These are phyloP conservation scores for Euptelea pleiosperma DNA, from an alignment of 164 flowering plant genomes.

Conservation along the genomic window DNA sequence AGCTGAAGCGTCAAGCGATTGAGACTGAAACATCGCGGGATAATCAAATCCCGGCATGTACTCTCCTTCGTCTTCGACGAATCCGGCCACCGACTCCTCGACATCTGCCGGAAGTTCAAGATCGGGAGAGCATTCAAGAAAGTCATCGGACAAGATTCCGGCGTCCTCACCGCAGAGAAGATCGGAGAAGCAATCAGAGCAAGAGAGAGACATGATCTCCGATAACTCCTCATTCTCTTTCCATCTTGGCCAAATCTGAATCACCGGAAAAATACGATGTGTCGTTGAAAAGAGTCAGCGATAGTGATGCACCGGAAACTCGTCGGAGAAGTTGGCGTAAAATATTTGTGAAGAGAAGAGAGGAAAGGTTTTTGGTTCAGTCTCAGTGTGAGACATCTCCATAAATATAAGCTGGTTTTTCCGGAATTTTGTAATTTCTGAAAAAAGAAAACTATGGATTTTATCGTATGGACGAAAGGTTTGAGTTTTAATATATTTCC, in stretches of 20 bases:
- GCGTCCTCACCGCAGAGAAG: slow-evolving; percentile 71
- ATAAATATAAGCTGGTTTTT: no score
- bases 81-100: slow-evolving; percentile 59
- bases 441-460: no score
- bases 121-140: slow-evolving; percentile 42
- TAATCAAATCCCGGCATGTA: slow-evolving; percentile 58
- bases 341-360: no score
- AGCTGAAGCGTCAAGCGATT: slow-evolving; percentile 60
- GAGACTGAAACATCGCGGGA: slow-evolving; percentile 37
- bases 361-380: no score
- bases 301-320: no score
- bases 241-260: background rate
- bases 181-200: slow-evolving; percentile 47
- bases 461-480: no score
- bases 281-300: no score
- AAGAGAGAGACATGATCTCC: slow-evolving; percentile 40
- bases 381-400: no score
- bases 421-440: no score
- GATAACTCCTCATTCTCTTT: slow-evolving; percentile 15
- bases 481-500: no score
- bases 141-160: slow-evolving; percentile 34
- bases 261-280: background rate
- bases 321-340: no score
- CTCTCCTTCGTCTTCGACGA: slow-evolving; percentile 63
- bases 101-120: slow-evolving; percentile 30